These are phyloP conservation scores for Hypoxylon rubiginosum DNA, from an alignment of 2,329 filamentous ascomycete genomes.

Conservation along the genomic window DNA sequence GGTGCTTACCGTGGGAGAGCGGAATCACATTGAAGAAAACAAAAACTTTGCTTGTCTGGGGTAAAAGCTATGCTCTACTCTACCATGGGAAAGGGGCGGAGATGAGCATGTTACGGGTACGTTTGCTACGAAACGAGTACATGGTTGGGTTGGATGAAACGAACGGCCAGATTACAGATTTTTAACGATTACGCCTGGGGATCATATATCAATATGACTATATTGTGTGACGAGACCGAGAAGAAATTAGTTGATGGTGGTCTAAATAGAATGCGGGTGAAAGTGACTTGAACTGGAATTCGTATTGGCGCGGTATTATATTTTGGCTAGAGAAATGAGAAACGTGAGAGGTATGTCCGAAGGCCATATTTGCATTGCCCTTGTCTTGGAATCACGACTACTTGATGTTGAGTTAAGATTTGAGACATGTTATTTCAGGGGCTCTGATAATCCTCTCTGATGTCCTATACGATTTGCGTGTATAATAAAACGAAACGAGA, in stretches of 20 bases:
- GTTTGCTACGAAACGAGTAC: neutral
- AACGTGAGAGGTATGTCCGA: too few relatives aligned
- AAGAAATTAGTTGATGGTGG: neutral
- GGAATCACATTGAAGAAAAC: neutral
- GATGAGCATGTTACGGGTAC: neutral
- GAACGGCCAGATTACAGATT: conserved; percentile 1
- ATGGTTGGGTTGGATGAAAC: conserved; percentile 1
- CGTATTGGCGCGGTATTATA: neutral
- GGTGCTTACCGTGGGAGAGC: neutral
- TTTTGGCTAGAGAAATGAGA: too few relatives aligned
- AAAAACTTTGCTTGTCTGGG: neutral
- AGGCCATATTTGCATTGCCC: too few relatives aligned
- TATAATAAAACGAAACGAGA: too few relatives aligned
- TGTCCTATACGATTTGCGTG: too few relatives aligned
- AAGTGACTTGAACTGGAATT: neutral
- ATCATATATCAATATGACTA: neutral
- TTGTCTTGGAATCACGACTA: too few relatives aligned
- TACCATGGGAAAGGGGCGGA: neutral
- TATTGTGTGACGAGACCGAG: neutral
- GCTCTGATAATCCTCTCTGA: too few relatives aligned
- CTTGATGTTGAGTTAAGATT: too few relatives aligned
- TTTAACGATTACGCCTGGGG: conserved; percentile 1
- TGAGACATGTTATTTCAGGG: too few relatives aligned
- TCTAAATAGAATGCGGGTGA: neutral
- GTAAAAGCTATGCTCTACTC: neutral